These are phyloP conservation scores for Aegilops tauschii DNA, from an alignment of 176 grass and related monocot species.

Conservation along the genomic window DNA sequence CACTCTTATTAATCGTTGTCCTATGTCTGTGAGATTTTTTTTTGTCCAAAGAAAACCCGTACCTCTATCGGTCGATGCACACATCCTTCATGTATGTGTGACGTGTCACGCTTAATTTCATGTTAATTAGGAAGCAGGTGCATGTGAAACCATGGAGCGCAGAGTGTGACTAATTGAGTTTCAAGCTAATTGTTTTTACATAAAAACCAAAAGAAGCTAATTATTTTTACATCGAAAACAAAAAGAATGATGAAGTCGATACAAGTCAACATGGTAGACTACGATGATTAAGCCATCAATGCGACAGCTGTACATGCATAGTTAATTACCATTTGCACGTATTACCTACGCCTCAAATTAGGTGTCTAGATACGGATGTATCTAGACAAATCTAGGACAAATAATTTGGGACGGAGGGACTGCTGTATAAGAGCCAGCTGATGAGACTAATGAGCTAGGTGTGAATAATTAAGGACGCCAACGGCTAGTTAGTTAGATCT, in stretches of 20 bases:
- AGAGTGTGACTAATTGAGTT: too few relatives aligned
- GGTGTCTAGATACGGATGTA: too few relatives aligned
- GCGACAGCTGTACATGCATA: neutral
- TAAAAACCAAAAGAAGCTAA: neutral
- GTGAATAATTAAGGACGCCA: neutral
- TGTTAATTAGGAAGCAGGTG: neutral
- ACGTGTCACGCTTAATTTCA: neutral
- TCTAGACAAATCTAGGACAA: too few relatives aligned
- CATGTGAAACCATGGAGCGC: conserved; percentile 27
- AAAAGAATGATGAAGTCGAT: neutral
- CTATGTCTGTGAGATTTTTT: too few relatives aligned
- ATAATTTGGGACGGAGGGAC: too few relatives aligned
- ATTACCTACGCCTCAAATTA: neutral
- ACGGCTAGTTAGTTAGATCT: neutral
- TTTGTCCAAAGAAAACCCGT: too few relatives aligned
- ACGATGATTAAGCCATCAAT: neutral
- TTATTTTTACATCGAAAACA: neutral
- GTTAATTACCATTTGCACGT: conserved; percentile 23
- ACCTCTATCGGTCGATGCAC: too few relatives aligned
- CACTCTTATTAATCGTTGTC: neutral
- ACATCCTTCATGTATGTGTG: neutral
- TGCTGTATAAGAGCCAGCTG: neutral
- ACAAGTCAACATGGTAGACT: neutral
- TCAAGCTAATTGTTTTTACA: neutral
- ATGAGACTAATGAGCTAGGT: neutral